A percentile compares a stretch with the other conserved stretches of the same genome.
These are phyloP conservation scores for Hordeum pubiflorum DNA, from an alignment of 202 grass and related monocot species.

Conservation along the genomic window DNA sequence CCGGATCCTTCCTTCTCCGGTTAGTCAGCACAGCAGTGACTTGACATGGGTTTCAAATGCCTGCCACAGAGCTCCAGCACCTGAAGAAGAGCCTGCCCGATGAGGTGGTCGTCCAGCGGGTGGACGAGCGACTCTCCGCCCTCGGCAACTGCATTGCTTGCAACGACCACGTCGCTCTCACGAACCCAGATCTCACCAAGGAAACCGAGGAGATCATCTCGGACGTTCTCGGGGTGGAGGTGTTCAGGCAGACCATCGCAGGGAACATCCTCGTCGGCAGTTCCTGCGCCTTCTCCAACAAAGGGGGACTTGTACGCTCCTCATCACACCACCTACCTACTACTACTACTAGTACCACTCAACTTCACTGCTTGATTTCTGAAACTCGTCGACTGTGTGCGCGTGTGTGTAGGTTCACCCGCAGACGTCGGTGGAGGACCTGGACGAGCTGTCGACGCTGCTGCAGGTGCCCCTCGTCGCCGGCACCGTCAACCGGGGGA, in stretches of 20 bases:
- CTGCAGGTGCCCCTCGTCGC: constrained; percentile 70
- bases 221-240: constrained; percentile 60
- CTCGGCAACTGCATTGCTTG: constrained; percentile 67
- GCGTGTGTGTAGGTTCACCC: constrained; percentile 43
- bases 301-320: constrained; percentile 70
- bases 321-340: background rate
- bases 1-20: background rate
- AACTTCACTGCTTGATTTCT: background rate
- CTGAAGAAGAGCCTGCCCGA: constrained; percentile 65
- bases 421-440: constrained; percentile 58
- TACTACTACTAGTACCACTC: too few species aligned
- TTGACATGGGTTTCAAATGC: background rate
- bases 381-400: background rate
- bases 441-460: constrained; percentile 67
- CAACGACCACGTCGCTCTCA: constrained; percentile 63
- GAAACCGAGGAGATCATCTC: constrained; percentile 68
- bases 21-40: background rate
- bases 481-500: constrained; percentile 54
- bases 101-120: constrained; percentile 44
- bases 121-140: constrained; percentile 59
- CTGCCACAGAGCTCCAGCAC: constrained; percentile 38
- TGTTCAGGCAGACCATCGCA: constrained; percentile 65
- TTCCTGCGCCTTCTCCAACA: constrained; percentile 67
- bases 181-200: constrained; percentile 65
- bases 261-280: constrained; percentile 74